Evolutionary conservation across 2,329 filamentous ascomycete genomes (phyloP).

Genomic region (Trichoderma endophyticum): DNA sequence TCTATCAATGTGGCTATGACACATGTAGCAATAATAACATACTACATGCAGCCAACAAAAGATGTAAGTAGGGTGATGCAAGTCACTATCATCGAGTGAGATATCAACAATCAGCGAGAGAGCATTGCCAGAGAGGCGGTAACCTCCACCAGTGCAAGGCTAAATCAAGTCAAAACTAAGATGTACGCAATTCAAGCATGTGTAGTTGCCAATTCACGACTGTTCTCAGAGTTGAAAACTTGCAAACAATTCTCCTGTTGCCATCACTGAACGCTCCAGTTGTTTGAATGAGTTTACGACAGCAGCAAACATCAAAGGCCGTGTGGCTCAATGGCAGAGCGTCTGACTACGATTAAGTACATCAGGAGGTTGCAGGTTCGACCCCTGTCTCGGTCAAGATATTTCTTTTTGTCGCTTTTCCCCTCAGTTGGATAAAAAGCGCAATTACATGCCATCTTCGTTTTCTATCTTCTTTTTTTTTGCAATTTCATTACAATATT

Average conservation of each 20-base stretch:
- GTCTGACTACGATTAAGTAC: slow-evolving; percentile 19
- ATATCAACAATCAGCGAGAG: background rate
- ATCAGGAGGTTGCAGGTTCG: slow-evolving; percentile 20
- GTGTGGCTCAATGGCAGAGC: slow-evolving; percentile 20
- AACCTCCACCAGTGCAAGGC: background rate
- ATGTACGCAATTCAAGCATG: background rate
- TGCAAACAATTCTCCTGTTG: background rate
- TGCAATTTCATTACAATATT: background rate
- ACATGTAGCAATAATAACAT: too few relatives aligned
- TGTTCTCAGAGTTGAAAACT: background rate
- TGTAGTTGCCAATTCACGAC: background rate
- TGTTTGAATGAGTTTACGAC: background rate
- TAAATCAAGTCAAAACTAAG: background rate
- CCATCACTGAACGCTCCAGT: too few relatives aligned
- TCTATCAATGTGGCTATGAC: background rate
- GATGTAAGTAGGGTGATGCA: background rate
- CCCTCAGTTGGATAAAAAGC: background rate
- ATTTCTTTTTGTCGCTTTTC: background rate
- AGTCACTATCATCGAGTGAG: too few relatives aligned
- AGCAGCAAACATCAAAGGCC: background rate
- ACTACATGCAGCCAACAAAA: background rate
- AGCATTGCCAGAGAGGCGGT: background rate
- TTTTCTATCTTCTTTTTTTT: background rate
- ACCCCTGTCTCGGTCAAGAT: slow-evolving; percentile 17
- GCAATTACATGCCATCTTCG: background rate